Evolutionary conservation across 2,329 filamentous ascomycete genomes (phyloP).

Genomic region (Trichoderma asperellum): DNA sequence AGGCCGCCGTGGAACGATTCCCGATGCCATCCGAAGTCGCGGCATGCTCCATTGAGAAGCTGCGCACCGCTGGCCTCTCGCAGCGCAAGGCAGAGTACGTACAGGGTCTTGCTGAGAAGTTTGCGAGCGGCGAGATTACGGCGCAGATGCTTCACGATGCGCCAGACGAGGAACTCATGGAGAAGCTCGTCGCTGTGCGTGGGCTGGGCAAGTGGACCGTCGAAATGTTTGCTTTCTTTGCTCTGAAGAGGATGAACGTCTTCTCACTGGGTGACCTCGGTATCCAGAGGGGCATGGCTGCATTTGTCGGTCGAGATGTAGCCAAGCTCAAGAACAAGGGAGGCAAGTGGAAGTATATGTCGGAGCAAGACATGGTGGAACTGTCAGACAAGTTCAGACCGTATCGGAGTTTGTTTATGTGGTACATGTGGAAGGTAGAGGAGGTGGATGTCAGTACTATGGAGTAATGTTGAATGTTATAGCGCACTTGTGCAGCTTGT

Average conservation of each 20-base stretch:
- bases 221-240: slow-evolving; percentile 98
- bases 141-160: slow-evolving; percentile 76
- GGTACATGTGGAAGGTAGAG: slow-evolving; percentile 94
- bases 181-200: slow-evolving; percentile 80
- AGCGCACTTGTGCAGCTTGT: background rate
- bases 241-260: slow-evolving; percentile 91
- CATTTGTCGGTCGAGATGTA: slow-evolving; percentile 81
- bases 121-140: slow-evolving; percentile 72
- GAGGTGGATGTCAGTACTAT: slow-evolving; percentile 73
- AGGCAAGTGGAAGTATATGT: slow-evolving; percentile 98
- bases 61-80: slow-evolving; percentile 86
- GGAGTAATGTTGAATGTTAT: slow-evolving; percentile 42
- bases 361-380: slow-evolving; percentile 87
- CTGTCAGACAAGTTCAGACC: slow-evolving; percentile 79
- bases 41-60: slow-evolving; percentile 61
- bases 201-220: slow-evolving; percentile 90
- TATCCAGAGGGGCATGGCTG: slow-evolving; percentile 92
- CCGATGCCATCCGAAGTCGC: slow-evolving; percentile 77
- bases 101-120: slow-evolving; percentile 81
- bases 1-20: slow-evolving; percentile 54
- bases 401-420: slow-evolving; percentile 94
- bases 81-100: slow-evolving; percentile 97
- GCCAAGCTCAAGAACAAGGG: slow-evolving; percentile 77
- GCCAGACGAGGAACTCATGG: slow-evolving; percentile 82
- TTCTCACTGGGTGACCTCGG: slow-evolving; percentile 91